Evolutionary conservation across 345 rosid genomes (phyloP), one percentile per base, ranked within the genome.

Genomic region (Carallia brachiata): DNA sequence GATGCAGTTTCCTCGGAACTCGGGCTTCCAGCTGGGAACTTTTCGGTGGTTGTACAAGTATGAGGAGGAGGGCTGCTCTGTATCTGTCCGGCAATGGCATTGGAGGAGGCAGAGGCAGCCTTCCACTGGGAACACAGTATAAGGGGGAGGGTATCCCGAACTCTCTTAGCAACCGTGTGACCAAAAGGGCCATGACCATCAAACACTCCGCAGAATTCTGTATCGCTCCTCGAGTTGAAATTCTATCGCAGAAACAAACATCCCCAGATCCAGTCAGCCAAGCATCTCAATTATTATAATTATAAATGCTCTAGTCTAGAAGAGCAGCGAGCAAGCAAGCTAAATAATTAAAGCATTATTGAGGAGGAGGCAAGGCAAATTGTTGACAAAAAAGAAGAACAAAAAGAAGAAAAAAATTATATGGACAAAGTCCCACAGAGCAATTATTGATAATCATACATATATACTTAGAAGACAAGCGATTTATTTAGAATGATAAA

Each of bases 161-260:
- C 96, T 85, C 80, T 91, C 87, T 85, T 90, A 8, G 98, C 86
- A 19, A 91, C 98, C 93, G 87, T 84, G 83, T 94, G 98, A 84
- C 98, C 98, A 54, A 75, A 87, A 59, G 97, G 98, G 71, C 98
- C 98, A 32, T 94, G 98, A 52, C 98, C 98, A 76, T 94, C 98
- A 64, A 94, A 94, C 63, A 94, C 92, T 61, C 98, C 98, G 68
- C 98, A 94, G 66, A 91, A 91, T 56, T 85, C 73, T 10, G 93
- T 83, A 52, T 88, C 95, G 3, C 80, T 79, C 79, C 86, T 87
- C 6, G 95, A 81, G 70, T 84, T 69, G 83, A 85, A 91, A 71
- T 88, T 88, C 98, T 94, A 85, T 67, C 19, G 36, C 55, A 73
- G 27, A 78, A 83, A 52, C 71, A 74, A 84, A 69, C 61, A 23